Evolutionary conservation across 305 asterid genomes (phyloP).

Genomic region (Fraxinus nigra): DNA sequence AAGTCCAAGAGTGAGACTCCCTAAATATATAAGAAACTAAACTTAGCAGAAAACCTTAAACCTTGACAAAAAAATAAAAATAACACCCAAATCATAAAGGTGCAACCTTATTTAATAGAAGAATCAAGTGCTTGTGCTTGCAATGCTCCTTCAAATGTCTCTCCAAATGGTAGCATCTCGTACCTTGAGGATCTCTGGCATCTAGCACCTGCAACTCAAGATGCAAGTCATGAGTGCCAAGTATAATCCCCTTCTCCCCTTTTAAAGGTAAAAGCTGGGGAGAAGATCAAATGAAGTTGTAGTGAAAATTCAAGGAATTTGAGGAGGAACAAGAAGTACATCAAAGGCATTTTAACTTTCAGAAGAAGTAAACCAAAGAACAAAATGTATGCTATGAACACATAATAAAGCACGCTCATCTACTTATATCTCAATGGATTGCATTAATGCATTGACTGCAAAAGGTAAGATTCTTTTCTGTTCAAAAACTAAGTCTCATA

Average conservation of each 20-base stretch:
- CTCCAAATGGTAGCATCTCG: slow-evolving; percentile 96
- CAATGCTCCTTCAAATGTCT: slow-evolving; percentile 85
- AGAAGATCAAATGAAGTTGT: background rate
- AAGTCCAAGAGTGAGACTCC: background rate
- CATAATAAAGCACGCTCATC: background rate
- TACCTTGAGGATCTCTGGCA: slow-evolving; percentile 96
- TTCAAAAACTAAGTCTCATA: background rate
- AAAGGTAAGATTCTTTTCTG: background rate
- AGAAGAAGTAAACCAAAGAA: background rate
- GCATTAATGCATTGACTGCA: background rate
- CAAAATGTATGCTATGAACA: background rate
- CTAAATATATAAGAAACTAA: background rate
- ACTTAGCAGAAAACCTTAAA: slow-evolving; percentile 1
- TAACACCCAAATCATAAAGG: background rate
- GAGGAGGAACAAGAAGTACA: background rate
- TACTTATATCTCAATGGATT: background rate
- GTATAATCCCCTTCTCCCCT: background rate
- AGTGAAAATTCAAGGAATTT: background rate
- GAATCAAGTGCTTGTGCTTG: slow-evolving; percentile 90
- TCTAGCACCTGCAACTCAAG: slow-evolving; percentile 71
- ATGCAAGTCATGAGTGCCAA: slow-evolving; percentile 1
- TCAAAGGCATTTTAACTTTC: background rate
- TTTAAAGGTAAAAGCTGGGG: background rate
- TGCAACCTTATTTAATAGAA: slow-evolving; percentile 77
- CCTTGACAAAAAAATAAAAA: background rate